phyloP scores from a whole-genome alignment of 1,284 basidiomycete species.

The Tilletia caries region DNA sequence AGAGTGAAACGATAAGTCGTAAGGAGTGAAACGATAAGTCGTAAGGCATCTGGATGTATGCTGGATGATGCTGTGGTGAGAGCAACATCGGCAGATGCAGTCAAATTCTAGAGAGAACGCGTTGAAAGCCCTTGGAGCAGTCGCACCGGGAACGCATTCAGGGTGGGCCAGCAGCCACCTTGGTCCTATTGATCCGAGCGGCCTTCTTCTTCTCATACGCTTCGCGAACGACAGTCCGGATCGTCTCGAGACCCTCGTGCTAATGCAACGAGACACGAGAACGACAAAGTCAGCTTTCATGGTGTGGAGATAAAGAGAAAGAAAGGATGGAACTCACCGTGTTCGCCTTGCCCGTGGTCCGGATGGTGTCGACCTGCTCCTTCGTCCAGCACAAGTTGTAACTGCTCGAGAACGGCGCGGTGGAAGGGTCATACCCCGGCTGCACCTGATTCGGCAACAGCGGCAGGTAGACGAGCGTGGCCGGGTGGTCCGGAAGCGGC shows the following conservation, averaged over 20 bases:
- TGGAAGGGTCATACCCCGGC: constrained; percentile 26
- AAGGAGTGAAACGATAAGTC: no score
- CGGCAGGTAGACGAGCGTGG: constrained; percentile 18
- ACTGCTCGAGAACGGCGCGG: constrained; percentile 23
- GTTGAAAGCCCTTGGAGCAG: no score
- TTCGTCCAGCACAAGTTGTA: constrained; percentile 30
- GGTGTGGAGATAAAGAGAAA: no score
- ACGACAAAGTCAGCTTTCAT: background rate
- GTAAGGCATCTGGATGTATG: no score
- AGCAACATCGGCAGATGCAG: no score
- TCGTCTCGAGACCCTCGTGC: constrained; percentile 16
- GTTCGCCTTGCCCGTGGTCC: constrained; percentile 24
- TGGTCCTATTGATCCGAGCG: constrained; percentile 12
- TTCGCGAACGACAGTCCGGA: constrained; percentile 24
- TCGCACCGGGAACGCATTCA: no score
- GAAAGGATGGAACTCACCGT: constrained; percentile 14
- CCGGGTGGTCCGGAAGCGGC: constrained; percentile 17
- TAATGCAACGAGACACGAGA: background rate
- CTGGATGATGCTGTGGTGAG: no score
- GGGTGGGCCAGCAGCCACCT: background rate
- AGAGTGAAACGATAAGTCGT: no score
- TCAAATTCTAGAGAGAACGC: no score
- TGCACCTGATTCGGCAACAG: constrained; percentile 18
- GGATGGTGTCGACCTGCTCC: constrained; percentile 27
- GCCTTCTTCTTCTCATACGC: constrained; percentile 23